Base-by-base conservation (phyloP, 2,329 filamentous ascomycete species). In the Podosphaera fusca region DNA sequence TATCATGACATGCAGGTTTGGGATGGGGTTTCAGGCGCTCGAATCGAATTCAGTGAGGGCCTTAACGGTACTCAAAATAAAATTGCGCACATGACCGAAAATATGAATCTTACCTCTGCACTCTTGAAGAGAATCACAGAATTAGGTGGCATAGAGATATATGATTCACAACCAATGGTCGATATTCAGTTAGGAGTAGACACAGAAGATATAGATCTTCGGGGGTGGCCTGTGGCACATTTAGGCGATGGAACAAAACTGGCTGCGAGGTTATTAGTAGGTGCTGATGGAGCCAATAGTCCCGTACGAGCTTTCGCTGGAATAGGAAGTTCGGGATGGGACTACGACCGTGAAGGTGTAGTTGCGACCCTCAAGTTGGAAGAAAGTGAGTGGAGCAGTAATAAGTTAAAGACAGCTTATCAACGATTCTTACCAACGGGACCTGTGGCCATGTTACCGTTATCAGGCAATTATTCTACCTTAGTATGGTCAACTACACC, bases 1-100 rank as follows among this genome's bases (percentile, higher is more conserved):
- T 98, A 95, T 69, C 82, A 94, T 59, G 85, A 90, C 64, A 98
- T 98, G 92, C 85, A 95, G 69, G 92, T 96, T 36, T 98, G 94
- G 92, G 92, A 98, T 69, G 94, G 90, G 60, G 80, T 95, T 58
- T 86, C 85, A 46, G 88, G 81, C 59, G 86, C 88, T 40, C 80
- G 82, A 63, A 92, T 98, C 67, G 84, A 87, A 63, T 98, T 98
- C 69, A 85, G 92, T 70, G 85, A 82, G 83, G 70, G 62, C 58
- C 67, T 71, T 66, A 77, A 74, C 60, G 83, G 80, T 1, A 86
- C 61, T 59, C 67, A 72, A 66, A 77, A 74, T 59, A 85, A 81
- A 1, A 87, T 98, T 62, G 92, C 92, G 8, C 95, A 92, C 68
- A 98, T 98, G 90, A 86, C 82, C 47, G 94, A 98, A 74, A 98